Conservation (phyloP, 768 basidiomycete genomes). For the Thelephora aurantiotincta region DNA sequence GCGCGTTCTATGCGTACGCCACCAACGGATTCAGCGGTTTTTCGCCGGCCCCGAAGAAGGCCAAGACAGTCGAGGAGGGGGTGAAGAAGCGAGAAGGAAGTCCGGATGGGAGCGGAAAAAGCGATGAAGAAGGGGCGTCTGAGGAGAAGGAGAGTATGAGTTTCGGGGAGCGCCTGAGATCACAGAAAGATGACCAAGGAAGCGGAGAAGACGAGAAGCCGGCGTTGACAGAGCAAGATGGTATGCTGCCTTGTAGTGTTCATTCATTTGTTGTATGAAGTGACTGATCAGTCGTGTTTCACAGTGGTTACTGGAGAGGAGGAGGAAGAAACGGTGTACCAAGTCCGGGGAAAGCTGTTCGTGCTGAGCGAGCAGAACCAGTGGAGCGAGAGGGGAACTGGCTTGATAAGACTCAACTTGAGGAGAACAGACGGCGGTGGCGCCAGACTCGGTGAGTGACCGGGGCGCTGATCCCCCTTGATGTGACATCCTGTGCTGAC, state of each 20-base stretch:
- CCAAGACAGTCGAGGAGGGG: neutral
- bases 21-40: conserved; percentile 34
- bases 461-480: neutral
- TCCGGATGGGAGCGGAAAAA: neutral
- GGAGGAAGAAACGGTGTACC: conserved; percentile 63
- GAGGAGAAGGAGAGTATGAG: conserved; percentile 8
- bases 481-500: conserved; percentile 2
- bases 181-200: conserved; percentile 43
- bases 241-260: conserved; percentile 21
- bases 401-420: conserved; percentile 58
- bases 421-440: conserved; percentile 45
- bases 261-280: neutral
- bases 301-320: conserved; percentile 70
- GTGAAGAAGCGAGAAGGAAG: neutral
- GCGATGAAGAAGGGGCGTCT: conserved; percentile 13
- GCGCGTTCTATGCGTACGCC: conserved; percentile 51
- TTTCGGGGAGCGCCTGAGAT: conserved; percentile 58
- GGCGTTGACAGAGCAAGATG: conserved; percentile 54
- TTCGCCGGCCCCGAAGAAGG: conserved; percentile 13
- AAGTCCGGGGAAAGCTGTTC: conserved; percentile 68
- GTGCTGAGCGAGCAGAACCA: conserved; percentile 37
- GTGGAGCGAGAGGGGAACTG: conserved; percentile 73
- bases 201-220: conserved; percentile 30
- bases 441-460: conserved; percentile 48
- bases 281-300: conserved; percentile 2